These are phyloP conservation scores for Delphinella strobiligena DNA, from an alignment of 2,329 filamentous ascomycete species.

Conservation along the genomic window DNA sequence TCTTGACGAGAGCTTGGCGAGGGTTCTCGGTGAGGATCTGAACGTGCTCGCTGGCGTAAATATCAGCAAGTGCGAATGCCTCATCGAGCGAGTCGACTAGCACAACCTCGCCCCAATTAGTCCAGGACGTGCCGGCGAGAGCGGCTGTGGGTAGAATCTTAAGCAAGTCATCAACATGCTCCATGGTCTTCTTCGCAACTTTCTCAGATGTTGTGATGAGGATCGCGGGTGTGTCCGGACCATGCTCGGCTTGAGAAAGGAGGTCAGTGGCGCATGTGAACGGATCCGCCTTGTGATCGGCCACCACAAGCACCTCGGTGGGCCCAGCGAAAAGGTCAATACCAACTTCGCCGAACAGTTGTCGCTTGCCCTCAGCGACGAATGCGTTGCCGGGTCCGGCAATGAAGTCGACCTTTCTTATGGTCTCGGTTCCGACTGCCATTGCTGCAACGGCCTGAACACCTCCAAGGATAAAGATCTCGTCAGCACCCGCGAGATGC, in stretches of 20 bases:
- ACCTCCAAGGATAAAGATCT: conserved; percentile 40
- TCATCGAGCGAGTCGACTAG: conserved; percentile 32
- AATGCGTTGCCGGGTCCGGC: conserved; percentile 44
- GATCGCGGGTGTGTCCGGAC: conserved; percentile 39
- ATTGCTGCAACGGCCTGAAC: conserved; percentile 42
- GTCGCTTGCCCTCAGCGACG: conserved; percentile 41
- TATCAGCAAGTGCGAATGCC: conserved; percentile 33
- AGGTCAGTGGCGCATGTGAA: conserved; percentile 35
- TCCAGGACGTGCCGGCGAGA: conserved; percentile 34
- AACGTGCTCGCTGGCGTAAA: conserved; percentile 40
- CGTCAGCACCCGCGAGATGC: conserved; percentile 38
- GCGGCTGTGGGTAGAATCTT: conserved; percentile 30
- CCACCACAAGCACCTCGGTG: conserved; percentile 40
- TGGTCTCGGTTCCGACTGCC: conserved; percentile 38
- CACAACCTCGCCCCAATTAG: conserved; percentile 34
- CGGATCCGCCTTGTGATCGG: conserved; percentile 35
- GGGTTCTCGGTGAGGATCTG: conserved; percentile 37
- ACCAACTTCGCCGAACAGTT: conserved; percentile 41
- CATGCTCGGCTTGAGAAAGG: conserved; percentile 40
- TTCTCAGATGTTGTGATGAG: conserved; percentile 37
- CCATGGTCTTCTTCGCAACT: conserved; percentile 28
- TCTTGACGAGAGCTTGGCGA: conserved; percentile 37
- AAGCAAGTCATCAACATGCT: conserved; percentile 26
- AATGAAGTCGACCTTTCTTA: conserved; percentile 39
- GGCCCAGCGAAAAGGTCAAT: conserved; percentile 44